Conservation (phyloP, 2,329 filamentous ascomycete species). For the Geosmithia flava region DNA sequence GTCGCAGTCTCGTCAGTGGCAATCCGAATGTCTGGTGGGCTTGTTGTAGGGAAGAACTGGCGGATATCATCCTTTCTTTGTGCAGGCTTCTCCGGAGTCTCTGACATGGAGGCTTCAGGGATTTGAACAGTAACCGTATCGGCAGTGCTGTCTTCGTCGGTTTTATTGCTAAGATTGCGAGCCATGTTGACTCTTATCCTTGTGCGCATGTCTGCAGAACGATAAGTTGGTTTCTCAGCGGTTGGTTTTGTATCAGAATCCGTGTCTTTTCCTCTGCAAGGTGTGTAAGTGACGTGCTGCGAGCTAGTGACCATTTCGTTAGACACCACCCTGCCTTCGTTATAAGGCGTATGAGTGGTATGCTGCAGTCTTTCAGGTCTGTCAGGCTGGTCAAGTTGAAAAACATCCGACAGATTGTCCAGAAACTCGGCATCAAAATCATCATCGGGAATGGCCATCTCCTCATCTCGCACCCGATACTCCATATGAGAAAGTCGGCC, state of each 20-base stretch:
- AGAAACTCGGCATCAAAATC: background rate
- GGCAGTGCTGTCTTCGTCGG: slow-evolving; percentile 11
- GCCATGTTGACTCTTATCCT: slow-evolving; percentile 16
- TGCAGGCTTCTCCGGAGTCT: background rate
- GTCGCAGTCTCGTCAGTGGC: slow-evolving; percentile 3
- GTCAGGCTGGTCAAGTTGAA: background rate
- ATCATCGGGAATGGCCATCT: background rate
- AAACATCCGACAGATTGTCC: background rate
- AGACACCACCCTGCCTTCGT: too few species aligned
- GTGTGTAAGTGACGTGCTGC: background rate
- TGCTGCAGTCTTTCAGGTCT: too few species aligned
- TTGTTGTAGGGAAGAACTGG: background rate
- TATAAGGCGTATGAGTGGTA: too few species aligned
- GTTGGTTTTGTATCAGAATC: background rate
- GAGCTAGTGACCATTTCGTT: background rate
- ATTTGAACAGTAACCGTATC: slow-evolving; percentile 13
- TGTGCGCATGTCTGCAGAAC: background rate
- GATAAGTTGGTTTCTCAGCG: background rate
- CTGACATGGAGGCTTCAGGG: slow-evolving; percentile 3
- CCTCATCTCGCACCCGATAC: background rate
- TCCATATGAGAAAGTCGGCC: background rate
- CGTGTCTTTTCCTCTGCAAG: background rate
- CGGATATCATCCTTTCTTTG: background rate
- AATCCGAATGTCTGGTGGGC: background rate
- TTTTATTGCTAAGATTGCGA: slow-evolving; percentile 16